Conservation (phyloP, 1,284 basidiomycete species). For the Cryptococcus amylolentus region DNA sequence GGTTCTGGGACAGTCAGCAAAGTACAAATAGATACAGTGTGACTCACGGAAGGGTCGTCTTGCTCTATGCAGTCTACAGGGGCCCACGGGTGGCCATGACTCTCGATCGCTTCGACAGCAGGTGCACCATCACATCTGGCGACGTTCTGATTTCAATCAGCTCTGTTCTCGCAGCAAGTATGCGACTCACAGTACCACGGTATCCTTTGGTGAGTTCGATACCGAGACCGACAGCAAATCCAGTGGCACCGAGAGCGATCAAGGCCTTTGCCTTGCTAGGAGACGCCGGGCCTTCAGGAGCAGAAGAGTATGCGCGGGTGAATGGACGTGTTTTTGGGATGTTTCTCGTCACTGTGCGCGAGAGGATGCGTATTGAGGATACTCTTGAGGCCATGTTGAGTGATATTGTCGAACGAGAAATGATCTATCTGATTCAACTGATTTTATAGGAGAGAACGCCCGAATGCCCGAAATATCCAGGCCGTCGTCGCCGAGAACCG, state of each 20-base stretch:
- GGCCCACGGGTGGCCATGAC: constrained; percentile 31
- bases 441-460: no score
- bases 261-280: constrained; percentile 5
- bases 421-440: no score
- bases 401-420: no score
- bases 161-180: not conserved
- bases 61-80: constrained; percentile 41
- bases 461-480: no score
- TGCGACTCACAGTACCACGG: constrained; percentile 2
- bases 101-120: constrained; percentile 29
- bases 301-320: not conserved
- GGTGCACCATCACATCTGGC: constrained; percentile 37
- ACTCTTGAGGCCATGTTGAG: not conserved
- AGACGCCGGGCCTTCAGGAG: not conserved
- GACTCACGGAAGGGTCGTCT: constrained; percentile 46
- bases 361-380: not conserved
- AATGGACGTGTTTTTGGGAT: not conserved
- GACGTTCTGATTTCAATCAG: constrained; percentile 2
- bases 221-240: constrained; percentile 20
- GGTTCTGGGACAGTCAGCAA: constrained; percentile 37
- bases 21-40: not conserved
- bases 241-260: constrained; percentile 14
- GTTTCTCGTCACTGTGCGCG: not conserved
- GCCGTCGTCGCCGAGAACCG: no score
- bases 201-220: constrained; percentile 10